Evolutionary conservation across 805 yeast species (phyloP).

Genomic region (Saccharomycopsis fodiens): DNA sequence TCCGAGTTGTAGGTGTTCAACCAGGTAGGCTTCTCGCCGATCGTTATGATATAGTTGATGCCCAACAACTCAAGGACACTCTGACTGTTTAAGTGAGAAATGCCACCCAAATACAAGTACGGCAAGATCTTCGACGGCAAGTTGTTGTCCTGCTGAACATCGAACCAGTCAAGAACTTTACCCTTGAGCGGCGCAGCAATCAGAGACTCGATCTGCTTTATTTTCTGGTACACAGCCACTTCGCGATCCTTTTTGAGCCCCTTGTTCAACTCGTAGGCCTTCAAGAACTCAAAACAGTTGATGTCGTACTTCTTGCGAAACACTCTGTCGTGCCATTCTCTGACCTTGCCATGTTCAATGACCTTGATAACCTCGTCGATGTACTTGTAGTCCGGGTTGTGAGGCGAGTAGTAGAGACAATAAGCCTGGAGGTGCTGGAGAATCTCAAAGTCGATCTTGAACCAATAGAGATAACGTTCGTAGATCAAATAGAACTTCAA

Average conservation of each 20-base stretch:
- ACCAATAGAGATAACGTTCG: conserved; percentile 80
- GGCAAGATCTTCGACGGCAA: conserved; percentile 80
- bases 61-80: conserved; percentile 57
- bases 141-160: conserved; percentile 42
- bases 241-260: conserved; percentile 4
- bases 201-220: conserved; percentile 27
- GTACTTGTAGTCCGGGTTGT: conserved; percentile 13
- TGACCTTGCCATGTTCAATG: conserved; percentile 9
- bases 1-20: conserved; percentile 24
- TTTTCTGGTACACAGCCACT: conserved; percentile 4
- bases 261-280: conserved; percentile 6
- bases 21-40: conserved; percentile 80
- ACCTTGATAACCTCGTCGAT: not conserved
- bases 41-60: conserved; percentile 70
- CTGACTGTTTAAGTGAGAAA: conserved; percentile 72
- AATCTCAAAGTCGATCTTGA: conserved; percentile 66
- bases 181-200: conserved; percentile 27
- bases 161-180: conserved; percentile 25
- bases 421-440: conserved; percentile 58
- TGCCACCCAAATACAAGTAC: conserved; percentile 79
- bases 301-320: conserved; percentile 11
- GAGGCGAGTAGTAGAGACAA: conserved; percentile 55
- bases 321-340: conserved; percentile 17
- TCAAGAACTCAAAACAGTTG: conserved; percentile 13
- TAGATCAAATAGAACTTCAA: conserved; percentile 53